phyloP scores from a whole-genome alignment of 768 basidiomycete genomes.

The Mycena filopes region DNA sequence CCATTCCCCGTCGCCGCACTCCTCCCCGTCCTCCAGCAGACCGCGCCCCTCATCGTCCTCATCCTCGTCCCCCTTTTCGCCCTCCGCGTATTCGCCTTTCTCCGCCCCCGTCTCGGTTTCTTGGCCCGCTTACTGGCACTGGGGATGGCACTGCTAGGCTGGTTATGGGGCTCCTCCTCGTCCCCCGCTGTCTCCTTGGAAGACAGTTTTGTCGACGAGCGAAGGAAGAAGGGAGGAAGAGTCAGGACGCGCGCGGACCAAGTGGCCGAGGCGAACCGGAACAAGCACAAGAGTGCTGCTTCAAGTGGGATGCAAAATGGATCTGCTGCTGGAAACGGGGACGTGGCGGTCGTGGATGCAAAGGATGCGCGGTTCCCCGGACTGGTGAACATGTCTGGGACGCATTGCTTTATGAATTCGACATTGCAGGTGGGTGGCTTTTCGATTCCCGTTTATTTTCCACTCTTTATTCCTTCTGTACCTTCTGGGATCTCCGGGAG shows the following conservation, averaged over 20 bases:
- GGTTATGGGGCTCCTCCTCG: too few species aligned
- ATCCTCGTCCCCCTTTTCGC: slow-evolving; percentile 64
- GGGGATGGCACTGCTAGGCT: slow-evolving; percentile 42
- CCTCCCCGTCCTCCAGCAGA: slow-evolving; percentile 62
- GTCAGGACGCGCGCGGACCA: slow-evolving; percentile 68
- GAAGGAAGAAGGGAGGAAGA: slow-evolving; percentile 54
- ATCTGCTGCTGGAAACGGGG: too few species aligned
- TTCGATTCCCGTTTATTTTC: neutral
- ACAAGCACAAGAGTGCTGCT: slow-evolving; percentile 5
- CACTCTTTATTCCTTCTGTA: neutral
- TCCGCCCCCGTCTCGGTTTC: slow-evolving; percentile 34
- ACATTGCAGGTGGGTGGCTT: slow-evolving; percentile 77
- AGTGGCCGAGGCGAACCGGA: slow-evolving; percentile 48
- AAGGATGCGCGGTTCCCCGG: slow-evolving; percentile 80
- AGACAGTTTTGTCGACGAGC: too few species aligned
- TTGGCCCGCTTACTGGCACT: slow-evolving; percentile 62
- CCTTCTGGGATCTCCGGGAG: too few species aligned
- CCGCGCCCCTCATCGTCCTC: slow-evolving; percentile 66
- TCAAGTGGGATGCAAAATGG: neutral
- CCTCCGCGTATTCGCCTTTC: slow-evolving; percentile 51
- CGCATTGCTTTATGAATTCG: slow-evolving; percentile 98
- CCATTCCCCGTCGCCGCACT: slow-evolving; percentile 28
- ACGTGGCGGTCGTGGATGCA: slow-evolving; percentile 37
- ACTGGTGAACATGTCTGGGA: slow-evolving; percentile 94
- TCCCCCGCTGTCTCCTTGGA: slow-evolving; percentile 66